phyloP scores from a whole-genome alignment of 2,329 filamentous ascomycete species.

The Trichoderma semiorbis region DNA sequence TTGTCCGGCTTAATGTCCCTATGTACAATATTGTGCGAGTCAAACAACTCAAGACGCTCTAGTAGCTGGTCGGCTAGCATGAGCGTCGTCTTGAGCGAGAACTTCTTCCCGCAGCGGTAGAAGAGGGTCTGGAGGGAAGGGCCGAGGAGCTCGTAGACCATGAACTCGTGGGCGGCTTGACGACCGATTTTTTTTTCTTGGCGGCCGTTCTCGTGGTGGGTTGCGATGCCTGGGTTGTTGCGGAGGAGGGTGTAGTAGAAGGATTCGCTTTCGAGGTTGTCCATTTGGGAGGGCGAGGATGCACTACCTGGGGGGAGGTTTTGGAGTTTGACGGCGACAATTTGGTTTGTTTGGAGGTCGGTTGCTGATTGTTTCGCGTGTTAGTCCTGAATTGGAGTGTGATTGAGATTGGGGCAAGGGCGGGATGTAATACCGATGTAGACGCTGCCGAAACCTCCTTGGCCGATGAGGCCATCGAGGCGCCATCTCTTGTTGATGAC shows the following conservation, averaged over 20 bases:
- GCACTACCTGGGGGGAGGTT: neutral
- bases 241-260: slow-evolving; percentile 20
- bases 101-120: slow-evolving; percentile 21
- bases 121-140: slow-evolving; percentile 67
- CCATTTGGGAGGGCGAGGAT: neutral
- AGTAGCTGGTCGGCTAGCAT: slow-evolving; percentile 25
- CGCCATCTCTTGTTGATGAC: neutral
- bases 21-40: slow-evolving; percentile 21
- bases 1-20: slow-evolving; percentile 26
- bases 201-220: slow-evolving; percentile 23
- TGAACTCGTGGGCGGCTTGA: slow-evolving; percentile 20
- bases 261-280: slow-evolving; percentile 21
- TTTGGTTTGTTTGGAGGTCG: slow-evolving; percentile 26
- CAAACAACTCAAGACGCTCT: slow-evolving; percentile 21
- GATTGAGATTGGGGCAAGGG: neutral
- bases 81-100: slow-evolving; percentile 27
- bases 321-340: slow-evolving; percentile 34
- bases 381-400: neutral
- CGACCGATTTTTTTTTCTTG: slow-evolving; percentile 6
- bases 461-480: slow-evolving; percentile 10
- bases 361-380: slow-evolving; percentile 16
- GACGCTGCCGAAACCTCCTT: slow-evolving; percentile 13
- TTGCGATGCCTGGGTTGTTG: slow-evolving; percentile 23
- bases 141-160: slow-evolving; percentile 39
- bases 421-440: neutral